A percentile compares a stretch with the other conserved stretches of the same genome.
Conservation (phyloP, 164 flowering plant species). For the Amborella trichopoda region DNA sequence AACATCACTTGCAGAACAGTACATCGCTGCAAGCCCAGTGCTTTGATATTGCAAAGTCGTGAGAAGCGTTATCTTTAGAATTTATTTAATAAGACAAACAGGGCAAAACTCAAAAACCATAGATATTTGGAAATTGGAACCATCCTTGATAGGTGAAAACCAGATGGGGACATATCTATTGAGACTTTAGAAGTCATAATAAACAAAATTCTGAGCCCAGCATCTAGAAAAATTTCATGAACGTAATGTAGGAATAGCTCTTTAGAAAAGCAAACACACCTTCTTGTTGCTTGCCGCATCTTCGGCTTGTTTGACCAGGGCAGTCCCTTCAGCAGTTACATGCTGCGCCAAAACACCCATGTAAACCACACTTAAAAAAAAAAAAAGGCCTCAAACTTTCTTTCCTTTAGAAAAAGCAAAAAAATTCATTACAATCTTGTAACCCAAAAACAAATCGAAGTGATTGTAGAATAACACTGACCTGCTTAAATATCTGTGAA, state of each 20-base stretch:
- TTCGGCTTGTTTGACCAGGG: constrained; percentile 90
- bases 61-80: too few relatives aligned
- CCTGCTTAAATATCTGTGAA: constrained; percentile 77
- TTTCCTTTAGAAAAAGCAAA: neutral
- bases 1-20: too few relatives aligned
- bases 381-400: neutral
- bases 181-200: too few relatives aligned
- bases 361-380: neutral
- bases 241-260: neutral
- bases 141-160: too few relatives aligned
- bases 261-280: constrained; percentile 21
- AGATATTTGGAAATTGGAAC: too few relatives aligned
- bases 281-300: constrained; percentile 54
- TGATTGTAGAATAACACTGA: constrained; percentile 15
- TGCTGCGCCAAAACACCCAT: constrained; percentile 75
- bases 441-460: neutral
- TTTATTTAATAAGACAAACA: too few relatives aligned
- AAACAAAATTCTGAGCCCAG: neutral
- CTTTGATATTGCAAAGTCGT: too few relatives aligned
- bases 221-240: neutral
- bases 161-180: too few relatives aligned
- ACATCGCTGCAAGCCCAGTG: too few relatives aligned
- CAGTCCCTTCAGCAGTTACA: constrained; percentile 84
- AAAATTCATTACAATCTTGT: neutral
- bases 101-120: too few relatives aligned